Evolutionary conservation across 768 basidiomycete species (phyloP), one percentile per base, ranked within the genome.

Genomic region (Hysterangium stoloniferum): DNA sequence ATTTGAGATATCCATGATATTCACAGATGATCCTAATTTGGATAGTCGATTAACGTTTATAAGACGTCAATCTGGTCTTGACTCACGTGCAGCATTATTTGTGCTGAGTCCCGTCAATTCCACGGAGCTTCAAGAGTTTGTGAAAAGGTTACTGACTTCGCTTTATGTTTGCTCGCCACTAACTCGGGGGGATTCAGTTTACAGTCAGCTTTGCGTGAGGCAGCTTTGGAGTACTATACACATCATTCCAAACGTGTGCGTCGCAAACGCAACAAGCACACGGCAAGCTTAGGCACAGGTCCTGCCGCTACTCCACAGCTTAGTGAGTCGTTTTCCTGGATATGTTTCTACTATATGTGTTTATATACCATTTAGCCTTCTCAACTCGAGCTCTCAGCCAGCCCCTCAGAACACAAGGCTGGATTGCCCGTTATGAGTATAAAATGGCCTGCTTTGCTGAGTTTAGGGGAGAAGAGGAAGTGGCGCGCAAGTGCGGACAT

Each of bases 361-460:
- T n/a, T n/a, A n/a, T n/a, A 40, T 17, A 12, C 22, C 17, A 12
- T 22, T 4, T 29, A 32, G 41, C 37, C 5, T 29, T 57, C 17
- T 52, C 65, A 19, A 55, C 69, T 12, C 63, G 64, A 34, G 63
- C 76, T 17, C 64, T 29, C 4, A 12, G 76, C 1, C 78, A 82
- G 15, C 80, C 85, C 1, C 68, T 96, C 4, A 72, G 86, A 25
- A 78, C 84, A 1, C 84, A 90, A 64, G 94, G 94, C 0, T 99
- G 94, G 95, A 90, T 87, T 0, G 92, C 95, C 17, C 73, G 96
- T 27, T 97, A 97, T 61, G 94, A 97, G 62, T 98, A 92, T 73
- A 99, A 98, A 68, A 87, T 94, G 77, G 96, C 86, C 0, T 85
- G 86, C 58, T 98, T 97, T 64, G 92, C 95, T 0, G 95, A 99